Evolutionary conservation across 2,329 filamentous ascomycete genomes (phyloP), one percentile per base, ranked within the genome.

Genomic region (Xylariaceae sp.): DNA sequence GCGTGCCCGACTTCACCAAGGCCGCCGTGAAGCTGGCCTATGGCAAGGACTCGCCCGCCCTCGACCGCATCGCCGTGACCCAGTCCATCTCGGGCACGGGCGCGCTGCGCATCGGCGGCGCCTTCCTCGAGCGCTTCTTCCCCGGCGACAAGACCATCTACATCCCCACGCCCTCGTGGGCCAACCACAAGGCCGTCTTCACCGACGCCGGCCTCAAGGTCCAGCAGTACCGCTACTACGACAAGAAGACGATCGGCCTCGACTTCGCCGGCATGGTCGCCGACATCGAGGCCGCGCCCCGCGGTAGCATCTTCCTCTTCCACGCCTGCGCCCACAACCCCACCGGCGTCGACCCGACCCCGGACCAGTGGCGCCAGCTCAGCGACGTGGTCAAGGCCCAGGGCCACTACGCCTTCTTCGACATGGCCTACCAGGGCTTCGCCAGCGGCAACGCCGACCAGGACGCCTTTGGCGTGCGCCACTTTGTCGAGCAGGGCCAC

Each of bases 351-450:
- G 90, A 96, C 67, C 92, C 90, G 22, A 94, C 85, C 26, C 67
- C 77, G 53, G 83, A 86, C 61, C 90, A 96, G 71, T 96, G 90
- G 90, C 77, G 77, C 65, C 72, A 90, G 68, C 92, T 98, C 61
- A 86, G 84, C 63, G 68, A 83, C 41, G 83, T 82, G 42, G 79
- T 94, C 63, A 93, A 93, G 76, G 75, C 78, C 59, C 79, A 83
- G 61, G 80, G 74, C 32, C 90, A 96, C 75, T 94, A 83, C 61
- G 80, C 87, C 53, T 95, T 98, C 77, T 98, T 96, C 69, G 90
- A 96, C 65, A 95, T 95, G 89, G 90, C 90, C 45, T 98, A 98
- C 75, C 90, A 98, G 69, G 90, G 90, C 52, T 96, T 98, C 57
- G 90, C 90, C 51, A 92, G 83, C 45, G 90, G 90, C 50, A 77